Evolutionary conservation across 352 stramenopile genomes (phyloP), one percentile per base, ranked within the genome.

Genomic region (Phytophthora hibernalis): DNA sequence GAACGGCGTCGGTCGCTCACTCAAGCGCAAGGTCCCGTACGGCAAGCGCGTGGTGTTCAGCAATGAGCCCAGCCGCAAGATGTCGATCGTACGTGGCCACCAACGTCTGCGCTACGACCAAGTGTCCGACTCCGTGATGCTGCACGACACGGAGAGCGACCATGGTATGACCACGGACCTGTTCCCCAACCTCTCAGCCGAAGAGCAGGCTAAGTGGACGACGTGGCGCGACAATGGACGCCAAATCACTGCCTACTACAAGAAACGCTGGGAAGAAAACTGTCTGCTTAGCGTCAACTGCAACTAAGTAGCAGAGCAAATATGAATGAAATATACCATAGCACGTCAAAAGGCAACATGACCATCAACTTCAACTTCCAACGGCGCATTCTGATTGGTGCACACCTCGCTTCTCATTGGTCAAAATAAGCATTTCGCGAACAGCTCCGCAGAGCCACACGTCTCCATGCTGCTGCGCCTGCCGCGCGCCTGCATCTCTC

Each of bases 191-290:
- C 64, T 78, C 15, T 74, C 33, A 5, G 20, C 38, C 9, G 40
- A 57, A 28, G 67, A 72, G 31, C 59, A 77, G 38, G 48, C 35
- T 0, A 44, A 70, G 11, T 74, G 65, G 58, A 37, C 60, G 3
- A 48, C 22, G 7, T 53, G 71, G 35, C 54, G 77, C 12, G 60
- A 70, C 20, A 66, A 48, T 1, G 77, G 81, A 1, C 65, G 79
- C 10, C 61, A 59, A 3, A 30, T 88, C 45, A 83, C 82, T 35
- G 20, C 69, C 24, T 88, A 90, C 52, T 90, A 87, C 50, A 85
- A 80, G 37, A 52, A 72, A 16, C 77, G 77, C 7, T 84, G 75
- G 75, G 70, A 84, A 16, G 49, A 67, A 13, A 80, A 79, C 37
- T 82, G 76, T 16, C 64, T 82, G 24, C 49, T 78, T 4, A 38